A percentile compares a stretch with the other conserved stretches of the same genome.
Conservation (phyloP, 495 filamentous ascomycete genomes). For the Trichoderma orchidacearum region DNA sequence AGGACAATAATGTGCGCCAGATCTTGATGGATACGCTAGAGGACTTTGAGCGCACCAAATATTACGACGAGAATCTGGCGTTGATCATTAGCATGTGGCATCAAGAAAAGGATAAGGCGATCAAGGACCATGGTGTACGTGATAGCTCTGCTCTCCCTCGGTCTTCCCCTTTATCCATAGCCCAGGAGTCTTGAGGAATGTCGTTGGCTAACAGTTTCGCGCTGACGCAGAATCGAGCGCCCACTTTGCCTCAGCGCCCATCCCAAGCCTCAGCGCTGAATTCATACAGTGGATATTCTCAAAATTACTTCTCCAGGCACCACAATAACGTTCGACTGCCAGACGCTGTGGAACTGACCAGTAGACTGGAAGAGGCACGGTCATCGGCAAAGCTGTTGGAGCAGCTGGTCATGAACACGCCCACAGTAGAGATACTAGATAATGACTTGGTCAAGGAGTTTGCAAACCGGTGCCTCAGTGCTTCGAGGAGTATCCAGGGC, state of each 20-base stretch:
- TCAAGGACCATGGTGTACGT: slow-evolving; percentile 27
- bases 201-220: no score
- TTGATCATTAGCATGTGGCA: slow-evolving; percentile 70
- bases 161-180: not conserved
- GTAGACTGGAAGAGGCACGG: slow-evolving; percentile 75
- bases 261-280: slow-evolving; percentile 10
- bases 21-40: slow-evolving; percentile 79
- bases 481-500: slow-evolving; percentile 60
- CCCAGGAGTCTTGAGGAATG: no score
- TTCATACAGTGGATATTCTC: slow-evolving; percentile 12
- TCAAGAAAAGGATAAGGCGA: slow-evolving; percentile 61
- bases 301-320: slow-evolving; percentile 31
- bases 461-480: slow-evolving; percentile 68
- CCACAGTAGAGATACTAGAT: slow-evolving; percentile 53
- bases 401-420: slow-evolving; percentile 77
- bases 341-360: slow-evolving; percentile 62
- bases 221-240: not conserved
- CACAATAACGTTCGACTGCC: slow-evolving; percentile 40
- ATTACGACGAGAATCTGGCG: slow-evolving; percentile 56
- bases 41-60: slow-evolving; percentile 51
- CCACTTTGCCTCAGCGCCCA: slow-evolving; percentile 5
- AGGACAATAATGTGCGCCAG: slow-evolving; percentile 65
- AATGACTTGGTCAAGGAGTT: slow-evolving; percentile 93
- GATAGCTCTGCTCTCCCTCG: not conserved
- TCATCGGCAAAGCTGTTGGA: slow-evolving; percentile 82